Percentiles rank a stretch among this genome's conserved stretches.
phyloP scores from a whole-genome alignment of 371 early-diverging fungal genomes.

The Mortierella sp. region DNA sequence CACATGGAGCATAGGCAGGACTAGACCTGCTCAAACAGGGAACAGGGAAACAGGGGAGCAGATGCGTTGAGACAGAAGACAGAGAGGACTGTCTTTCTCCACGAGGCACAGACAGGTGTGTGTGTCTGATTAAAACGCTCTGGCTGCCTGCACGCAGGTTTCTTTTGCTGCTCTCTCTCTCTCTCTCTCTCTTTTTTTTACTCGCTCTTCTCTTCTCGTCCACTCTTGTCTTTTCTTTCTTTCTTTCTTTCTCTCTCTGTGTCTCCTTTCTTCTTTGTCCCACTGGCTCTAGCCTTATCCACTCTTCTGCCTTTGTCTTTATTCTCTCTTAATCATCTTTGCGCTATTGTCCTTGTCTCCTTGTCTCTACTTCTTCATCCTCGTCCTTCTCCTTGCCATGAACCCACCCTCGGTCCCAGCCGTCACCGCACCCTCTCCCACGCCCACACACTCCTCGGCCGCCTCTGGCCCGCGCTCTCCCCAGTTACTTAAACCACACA shows the following conservation, averaged over 20 bases:
- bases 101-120: not conserved
- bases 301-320: not conserved
- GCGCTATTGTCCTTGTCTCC: not conserved
- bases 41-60: not conserved
- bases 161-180: not conserved
- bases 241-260: not conserved
- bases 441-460: not conserved
- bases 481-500: constrained; percentile 16
- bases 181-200: constrained; percentile 1
- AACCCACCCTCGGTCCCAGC: not conserved
- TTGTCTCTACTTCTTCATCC: not conserved
- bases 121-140: not conserved
- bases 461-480: constrained; percentile 29
- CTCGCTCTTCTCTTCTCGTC: not conserved
- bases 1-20: too few relatives aligned
- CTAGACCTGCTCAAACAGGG: too few relatives aligned
- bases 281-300: constrained; percentile 1
- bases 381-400: not conserved
- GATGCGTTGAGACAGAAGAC: not conserved
- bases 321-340: not conserved
- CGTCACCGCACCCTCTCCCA: not conserved
- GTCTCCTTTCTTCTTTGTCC: not conserved
- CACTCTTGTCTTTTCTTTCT: not conserved
- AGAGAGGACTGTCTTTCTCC: not conserved
- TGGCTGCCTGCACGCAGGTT: not conserved